Conservation (phyloP, 345 rosid genomes). For the Corchorus capsularis region DNA sequence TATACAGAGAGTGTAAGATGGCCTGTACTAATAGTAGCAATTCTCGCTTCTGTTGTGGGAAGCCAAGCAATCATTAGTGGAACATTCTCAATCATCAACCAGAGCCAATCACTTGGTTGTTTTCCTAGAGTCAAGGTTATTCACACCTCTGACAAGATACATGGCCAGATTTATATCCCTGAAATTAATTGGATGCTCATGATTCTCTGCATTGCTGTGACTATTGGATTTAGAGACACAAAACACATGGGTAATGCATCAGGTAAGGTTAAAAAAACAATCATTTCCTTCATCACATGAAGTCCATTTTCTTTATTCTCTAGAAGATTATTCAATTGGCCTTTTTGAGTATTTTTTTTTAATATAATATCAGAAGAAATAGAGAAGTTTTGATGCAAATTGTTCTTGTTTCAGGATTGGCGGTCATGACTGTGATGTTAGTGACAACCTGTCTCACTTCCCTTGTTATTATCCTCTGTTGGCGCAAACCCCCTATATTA, state of each 20-base stretch:
- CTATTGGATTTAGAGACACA: conserved; percentile 94
- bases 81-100: conserved; percentile 97
- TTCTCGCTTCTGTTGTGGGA: conserved; percentile 98
- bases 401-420: conserved; percentile 62
- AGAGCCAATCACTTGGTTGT: conserved; percentile 98
- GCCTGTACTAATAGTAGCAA: conserved; percentile 87
- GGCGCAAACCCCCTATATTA: conserved; percentile 84
- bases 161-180: conserved; percentile 98
- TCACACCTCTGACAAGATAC: conserved; percentile 95
- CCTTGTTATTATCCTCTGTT: conserved; percentile 83
- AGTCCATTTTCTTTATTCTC: not conserved
- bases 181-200: conserved; percentile 99
- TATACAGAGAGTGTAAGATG: conserved; percentile 68
- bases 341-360: too few relatives aligned
- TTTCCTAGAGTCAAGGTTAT: conserved; percentile 97
- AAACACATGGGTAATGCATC: conserved; percentile 98
- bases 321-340: not conserved
- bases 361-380: not conserved
- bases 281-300: not conserved
- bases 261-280: conserved; percentile 40
- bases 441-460: conserved; percentile 97
- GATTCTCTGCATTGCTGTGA: conserved; percentile 96
- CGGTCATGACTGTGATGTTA: conserved; percentile 98
- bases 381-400: not conserved
- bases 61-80: conserved; percentile 99